A percentile compares a stretch with the other conserved stretches of the same genome.
phyloP scores from a whole-genome alignment of 1,284 basidiomycete genomes.

The Ceraceosorus bombacis region DNA sequence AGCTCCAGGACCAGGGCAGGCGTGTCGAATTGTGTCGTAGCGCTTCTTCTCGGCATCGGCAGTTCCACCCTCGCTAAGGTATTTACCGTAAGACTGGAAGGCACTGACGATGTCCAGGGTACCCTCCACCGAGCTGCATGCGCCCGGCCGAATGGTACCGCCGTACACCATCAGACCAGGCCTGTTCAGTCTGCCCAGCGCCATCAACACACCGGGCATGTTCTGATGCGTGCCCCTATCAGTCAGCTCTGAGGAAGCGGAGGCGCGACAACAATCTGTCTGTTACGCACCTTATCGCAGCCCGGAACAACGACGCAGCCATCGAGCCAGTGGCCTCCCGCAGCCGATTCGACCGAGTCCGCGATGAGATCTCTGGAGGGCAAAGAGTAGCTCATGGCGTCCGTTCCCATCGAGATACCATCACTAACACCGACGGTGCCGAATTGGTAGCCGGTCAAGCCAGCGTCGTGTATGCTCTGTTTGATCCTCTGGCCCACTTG shows the following conservation, averaged over 20 bases:
- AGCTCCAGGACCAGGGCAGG: slow-evolving; percentile 45
- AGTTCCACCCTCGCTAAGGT: slow-evolving; percentile 40
- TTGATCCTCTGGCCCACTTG: slow-evolving; percentile 41
- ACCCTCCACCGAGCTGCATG: slow-evolving; percentile 28
- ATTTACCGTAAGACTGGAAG: slow-evolving; percentile 47
- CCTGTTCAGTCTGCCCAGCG: slow-evolving; percentile 44
- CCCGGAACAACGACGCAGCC: slow-evolving; percentile 44
- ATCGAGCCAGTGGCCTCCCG: slow-evolving; percentile 48
- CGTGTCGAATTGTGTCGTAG: slow-evolving; percentile 41
- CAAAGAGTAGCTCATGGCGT: slow-evolving; percentile 46
- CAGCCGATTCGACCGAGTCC: slow-evolving; percentile 44
- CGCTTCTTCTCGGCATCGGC: slow-evolving; percentile 42
- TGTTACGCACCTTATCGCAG: slow-evolving; percentile 34
- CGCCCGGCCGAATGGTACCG: slow-evolving; percentile 46
- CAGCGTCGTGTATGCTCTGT: slow-evolving; percentile 33
- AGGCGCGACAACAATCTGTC: too few species aligned
- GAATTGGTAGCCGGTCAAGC: slow-evolving; percentile 47
- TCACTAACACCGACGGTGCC: slow-evolving; percentile 47
- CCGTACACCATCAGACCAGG: slow-evolving; percentile 48
- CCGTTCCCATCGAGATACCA: slow-evolving; percentile 47
- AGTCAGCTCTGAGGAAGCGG: too few species aligned
- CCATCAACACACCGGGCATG: slow-evolving; percentile 48
- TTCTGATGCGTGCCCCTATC: slow-evolving; percentile 14
- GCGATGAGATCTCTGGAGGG: slow-evolving; percentile 46
- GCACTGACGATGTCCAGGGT: slow-evolving; percentile 45